Evolutionary conservation across 176 grass and related monocot genomes (phyloP), one percentile per base, ranked within the genome.

Genomic region (Avena sativa): DNA sequence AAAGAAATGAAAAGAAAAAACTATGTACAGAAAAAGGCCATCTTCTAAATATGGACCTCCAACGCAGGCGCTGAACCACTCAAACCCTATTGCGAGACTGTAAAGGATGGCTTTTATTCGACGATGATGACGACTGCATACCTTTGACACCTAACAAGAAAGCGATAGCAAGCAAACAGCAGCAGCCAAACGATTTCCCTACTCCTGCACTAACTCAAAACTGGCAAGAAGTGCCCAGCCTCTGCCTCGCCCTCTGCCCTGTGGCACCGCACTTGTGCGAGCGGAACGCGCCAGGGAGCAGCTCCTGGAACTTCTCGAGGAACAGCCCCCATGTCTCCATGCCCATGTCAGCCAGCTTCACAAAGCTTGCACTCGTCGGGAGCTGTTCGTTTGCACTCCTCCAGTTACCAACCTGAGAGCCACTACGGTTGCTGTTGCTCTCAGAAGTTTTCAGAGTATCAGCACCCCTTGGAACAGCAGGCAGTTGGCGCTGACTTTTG

Each of bases 191-290:
- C 83, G 83, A 30, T 64, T 46, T 61, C 51, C 60, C 73, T 83
- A 88, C 19, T 84, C 76, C 75, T 76, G 66, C 21, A 59, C 80
- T 91, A 89, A 84, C 85, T 95, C 91, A 97, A 95, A 97, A 97
- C 87, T 92, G 91, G 87, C 95, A 97, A 86, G 95, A 97, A 91
- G 90, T 97, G 50, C 93, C 93, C 43, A 97, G 76, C 89, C 95
- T 93, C 85, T 83, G 95, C 68, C 86, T 81, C 74, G 91, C 72
- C 84, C 95, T 87, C 68, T 92, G 95, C 46, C 75, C 80, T 56
- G 83, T 67, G 53, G 80, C 76, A 4, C 65, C 61, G 0, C 40
- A 85, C 80, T 93, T 95, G 79, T 73, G 52, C 0, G 30, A 81
- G 26, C 64, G 87, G 79, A 95, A 92, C 65, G 89, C 86, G 43